Percentiles rank a stretch among this genome's conserved stretches.
phyloP scores from a whole-genome alignment of 768 basidiomycete species.

The Boletus bicolor region DNA sequence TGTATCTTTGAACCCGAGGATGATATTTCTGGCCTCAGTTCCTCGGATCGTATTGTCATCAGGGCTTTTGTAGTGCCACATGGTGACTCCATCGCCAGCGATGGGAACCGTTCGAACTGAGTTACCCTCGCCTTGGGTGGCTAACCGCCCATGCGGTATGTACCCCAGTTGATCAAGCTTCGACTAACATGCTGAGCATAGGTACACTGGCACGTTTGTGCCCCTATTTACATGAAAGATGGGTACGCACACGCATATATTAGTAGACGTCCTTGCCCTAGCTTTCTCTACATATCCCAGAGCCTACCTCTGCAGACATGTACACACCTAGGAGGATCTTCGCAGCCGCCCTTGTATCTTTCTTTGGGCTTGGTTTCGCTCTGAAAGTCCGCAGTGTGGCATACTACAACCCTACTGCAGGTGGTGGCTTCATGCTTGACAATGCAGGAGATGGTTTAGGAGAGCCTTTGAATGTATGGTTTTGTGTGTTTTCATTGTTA shows the following conservation, averaged over 20 bases:
- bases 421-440: slow-evolving; percentile 46
- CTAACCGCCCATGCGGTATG: neutral
- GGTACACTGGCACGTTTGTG: neutral
- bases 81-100: neutral
- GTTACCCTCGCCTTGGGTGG: neutral
- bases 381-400: slow-evolving; percentile 15
- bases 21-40: too few species aligned
- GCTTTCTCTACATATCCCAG: neutral
- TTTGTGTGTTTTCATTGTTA: neutral
- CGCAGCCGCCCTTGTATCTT: neutral
- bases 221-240: neutral
- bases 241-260: neutral
- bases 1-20: too few species aligned
- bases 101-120: neutral
- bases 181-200: neutral
- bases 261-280: neutral
- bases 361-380: slow-evolving; percentile 1
- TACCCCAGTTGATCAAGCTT: neutral
- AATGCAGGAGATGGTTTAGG: slow-evolving; percentile 38
- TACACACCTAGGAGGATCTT: neutral
- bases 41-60: neutral
- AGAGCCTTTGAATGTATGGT: slow-evolving; percentile 41
- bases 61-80: neutral
- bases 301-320: neutral
- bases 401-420: slow-evolving; percentile 34